Conservation (phyloP, 768 basidiomycete species). For the Coprinopsis marcescibilis region DNA sequence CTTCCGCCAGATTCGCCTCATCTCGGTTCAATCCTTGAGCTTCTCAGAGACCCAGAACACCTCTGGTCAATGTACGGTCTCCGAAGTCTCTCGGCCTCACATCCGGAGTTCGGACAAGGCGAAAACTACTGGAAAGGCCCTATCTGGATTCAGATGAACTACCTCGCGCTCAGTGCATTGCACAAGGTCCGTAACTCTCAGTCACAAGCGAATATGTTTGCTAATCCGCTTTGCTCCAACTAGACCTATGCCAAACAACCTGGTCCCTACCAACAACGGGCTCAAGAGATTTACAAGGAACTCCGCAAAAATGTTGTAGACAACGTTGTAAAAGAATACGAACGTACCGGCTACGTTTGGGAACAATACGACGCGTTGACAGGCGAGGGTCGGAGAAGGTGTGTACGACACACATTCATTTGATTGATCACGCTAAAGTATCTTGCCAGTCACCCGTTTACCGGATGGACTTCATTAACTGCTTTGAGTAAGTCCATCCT, state of each 20-base stretch:
- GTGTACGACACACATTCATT: slow-evolving; percentile 15
- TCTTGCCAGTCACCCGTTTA: slow-evolving; percentile 79
- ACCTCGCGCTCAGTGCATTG: slow-evolving; percentile 74
- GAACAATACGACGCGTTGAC: slow-evolving; percentile 89
- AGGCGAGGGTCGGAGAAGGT: slow-evolving; percentile 85
- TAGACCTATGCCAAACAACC: slow-evolving; percentile 73
- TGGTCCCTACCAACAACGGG: slow-evolving; percentile 77
- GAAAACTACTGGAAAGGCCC: slow-evolving; percentile 99
- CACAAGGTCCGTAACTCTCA: slow-evolving; percentile 49
- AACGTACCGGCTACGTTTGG: slow-evolving; percentile 93
- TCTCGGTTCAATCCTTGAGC: slow-evolving; percentile 73
- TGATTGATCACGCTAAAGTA: slow-evolving; percentile 6
- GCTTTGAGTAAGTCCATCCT: slow-evolving; percentile 65
- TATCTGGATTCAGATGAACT: slow-evolving; percentile 98
- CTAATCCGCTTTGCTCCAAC: not conserved
- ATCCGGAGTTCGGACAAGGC: slow-evolving; percentile 85
- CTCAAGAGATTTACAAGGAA: slow-evolving; percentile 73
- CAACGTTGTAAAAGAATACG: slow-evolving; percentile 85
- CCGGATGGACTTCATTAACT: slow-evolving; percentile 91
- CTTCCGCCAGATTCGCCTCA: slow-evolving; percentile 74
- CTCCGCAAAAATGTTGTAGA: slow-evolving; percentile 78
- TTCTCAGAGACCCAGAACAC: slow-evolving; percentile 73
- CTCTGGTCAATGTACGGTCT: slow-evolving; percentile 92
- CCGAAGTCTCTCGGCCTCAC: slow-evolving; percentile 80
- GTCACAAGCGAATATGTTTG: no score